Percentiles rank a stretch among this genome's conserved stretches.
phyloP scores from a whole-genome alignment of 306 rosid species.

The Corylus avellana region DNA sequence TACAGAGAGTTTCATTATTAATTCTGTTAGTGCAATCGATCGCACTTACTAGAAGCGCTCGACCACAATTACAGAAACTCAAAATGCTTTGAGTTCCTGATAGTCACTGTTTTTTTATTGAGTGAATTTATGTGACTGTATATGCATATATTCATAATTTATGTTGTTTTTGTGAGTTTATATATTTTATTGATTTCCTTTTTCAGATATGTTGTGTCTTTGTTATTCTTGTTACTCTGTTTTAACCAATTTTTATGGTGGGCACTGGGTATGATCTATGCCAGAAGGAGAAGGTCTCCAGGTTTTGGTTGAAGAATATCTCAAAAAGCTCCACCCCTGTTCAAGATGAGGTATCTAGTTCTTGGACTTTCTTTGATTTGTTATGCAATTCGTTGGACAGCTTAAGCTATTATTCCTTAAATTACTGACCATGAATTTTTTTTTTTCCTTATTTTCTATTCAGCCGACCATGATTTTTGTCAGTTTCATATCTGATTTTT shows the following conservation, averaged over 20 bases:
- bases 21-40: too few species aligned
- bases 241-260: not conserved
- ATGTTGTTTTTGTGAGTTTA: not conserved
- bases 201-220: not conserved
- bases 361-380: not conserved
- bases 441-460: not conserved
- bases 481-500: too few species aligned
- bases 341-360: conserved; percentile 35
- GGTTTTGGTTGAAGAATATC: conserved; percentile 1
- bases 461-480: conserved; percentile 42
- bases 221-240: not conserved
- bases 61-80: too few species aligned
- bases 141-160: not conserved
- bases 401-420: not conserved
- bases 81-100: too few species aligned
- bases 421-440: conserved; percentile 16
- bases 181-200: not conserved
- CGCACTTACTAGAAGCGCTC: too few species aligned
- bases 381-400: not conserved
- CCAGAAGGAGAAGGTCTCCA: not conserved
- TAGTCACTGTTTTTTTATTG: too few species aligned
- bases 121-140: not conserved
- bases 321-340: not conserved
- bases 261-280: not conserved
- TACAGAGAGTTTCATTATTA: too few species aligned